phyloP scores from a whole-genome alignment of 2,329 filamentous ascomycete species.

The Aureobasidium mangrovei region DNA sequence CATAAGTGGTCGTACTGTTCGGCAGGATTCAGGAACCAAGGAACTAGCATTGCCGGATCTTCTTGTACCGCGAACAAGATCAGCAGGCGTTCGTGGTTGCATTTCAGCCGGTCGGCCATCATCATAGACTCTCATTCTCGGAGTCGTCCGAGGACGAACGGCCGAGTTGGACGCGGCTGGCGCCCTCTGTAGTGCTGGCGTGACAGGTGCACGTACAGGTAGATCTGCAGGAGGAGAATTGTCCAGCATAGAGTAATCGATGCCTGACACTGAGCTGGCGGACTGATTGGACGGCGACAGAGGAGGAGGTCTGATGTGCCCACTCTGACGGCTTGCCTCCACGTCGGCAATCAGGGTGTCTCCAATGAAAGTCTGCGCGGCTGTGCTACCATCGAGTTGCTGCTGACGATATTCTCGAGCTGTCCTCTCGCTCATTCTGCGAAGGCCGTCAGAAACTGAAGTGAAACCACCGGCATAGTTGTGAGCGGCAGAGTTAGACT shows the following conservation, averaged over 20 bases:
- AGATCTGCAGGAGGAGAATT: neutral
- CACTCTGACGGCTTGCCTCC: neutral
- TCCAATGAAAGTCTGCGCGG: neutral
- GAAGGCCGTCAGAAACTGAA: neutral
- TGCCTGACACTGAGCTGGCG: neutral
- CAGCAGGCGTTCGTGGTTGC: conserved; percentile 30
- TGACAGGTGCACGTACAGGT: neutral
- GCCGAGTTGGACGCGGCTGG: neutral
- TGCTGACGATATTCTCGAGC: neutral
- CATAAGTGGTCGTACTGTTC: neutral
- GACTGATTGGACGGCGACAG: neutral
- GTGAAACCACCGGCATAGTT: neutral
- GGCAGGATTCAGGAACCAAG: neutral
- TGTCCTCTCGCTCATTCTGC: neutral
- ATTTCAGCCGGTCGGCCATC: conserved; percentile 20
- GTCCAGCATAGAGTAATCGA: neutral
- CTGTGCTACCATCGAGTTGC: neutral
- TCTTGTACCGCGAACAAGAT: conserved; percentile 17
- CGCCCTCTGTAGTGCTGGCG: neutral
- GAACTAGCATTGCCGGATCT: neutral
- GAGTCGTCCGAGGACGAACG: conserved; percentile 14
- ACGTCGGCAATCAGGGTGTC: neutral
- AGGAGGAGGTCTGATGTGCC: neutral
- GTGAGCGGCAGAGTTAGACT: neutral
- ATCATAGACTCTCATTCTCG: conserved; percentile 24